phyloP scores from a whole-genome alignment of 768 basidiomycete species.

The Hygrophorus russula region DNA sequence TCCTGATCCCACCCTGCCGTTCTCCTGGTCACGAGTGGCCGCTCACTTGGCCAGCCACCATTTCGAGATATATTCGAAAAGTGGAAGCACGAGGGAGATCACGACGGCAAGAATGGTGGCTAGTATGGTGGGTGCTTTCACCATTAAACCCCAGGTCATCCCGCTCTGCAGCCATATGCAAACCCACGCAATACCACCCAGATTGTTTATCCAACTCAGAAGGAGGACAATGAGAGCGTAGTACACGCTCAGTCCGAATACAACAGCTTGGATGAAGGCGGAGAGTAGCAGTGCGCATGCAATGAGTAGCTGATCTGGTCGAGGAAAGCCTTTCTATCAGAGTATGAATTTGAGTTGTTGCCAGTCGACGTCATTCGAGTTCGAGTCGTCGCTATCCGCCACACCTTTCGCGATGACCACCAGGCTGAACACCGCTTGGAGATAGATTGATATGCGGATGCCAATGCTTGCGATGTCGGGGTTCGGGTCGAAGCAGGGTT shows the following conservation, averaged over 20 bases:
- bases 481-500: slow-evolving; percentile 4
- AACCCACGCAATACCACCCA: too few species aligned
- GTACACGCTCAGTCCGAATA: slow-evolving; percentile 6
- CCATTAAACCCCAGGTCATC: too few species aligned
- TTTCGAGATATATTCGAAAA: too few species aligned
- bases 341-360: slow-evolving; percentile 1
- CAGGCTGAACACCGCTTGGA: slow-evolving; percentile 5
- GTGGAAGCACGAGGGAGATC: too few species aligned
- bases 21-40: too few species aligned
- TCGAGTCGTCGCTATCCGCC: too few species aligned
- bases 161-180: too few species aligned
- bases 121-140: too few species aligned
- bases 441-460: slow-evolving; percentile 8
- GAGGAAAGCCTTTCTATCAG: not conserved
- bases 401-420: not conserved
- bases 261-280: slow-evolving; percentile 8
- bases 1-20: too few species aligned
- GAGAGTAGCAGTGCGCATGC: slow-evolving; percentile 10
- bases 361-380: too few species aligned
- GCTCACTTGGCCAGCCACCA: too few species aligned
- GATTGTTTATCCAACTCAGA: slow-evolving; percentile 13
- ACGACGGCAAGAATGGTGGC: too few species aligned
- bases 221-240: slow-evolving; percentile 10
- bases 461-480: slow-evolving; percentile 10
- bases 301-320: slow-evolving; percentile 5